Conservation (phyloP, 2,329 filamentous ascomycete genomes). For the Colletotrichum cereale region DNA sequence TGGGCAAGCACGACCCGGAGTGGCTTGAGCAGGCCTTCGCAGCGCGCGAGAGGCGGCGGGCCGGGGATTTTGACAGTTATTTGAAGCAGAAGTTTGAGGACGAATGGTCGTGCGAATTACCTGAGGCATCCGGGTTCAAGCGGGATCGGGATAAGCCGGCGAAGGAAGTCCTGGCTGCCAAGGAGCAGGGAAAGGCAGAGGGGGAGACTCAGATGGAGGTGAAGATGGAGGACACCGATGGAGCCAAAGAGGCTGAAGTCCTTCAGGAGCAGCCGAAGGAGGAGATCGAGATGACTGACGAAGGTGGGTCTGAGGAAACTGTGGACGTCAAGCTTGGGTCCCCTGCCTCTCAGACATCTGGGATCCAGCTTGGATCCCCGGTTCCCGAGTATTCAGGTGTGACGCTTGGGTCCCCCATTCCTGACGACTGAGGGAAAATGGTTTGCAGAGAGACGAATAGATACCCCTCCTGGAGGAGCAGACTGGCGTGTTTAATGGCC, state of each 20-base stretch:
- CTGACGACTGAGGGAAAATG: neutral
- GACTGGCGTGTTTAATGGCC: neutral
- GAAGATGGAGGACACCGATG: neutral
- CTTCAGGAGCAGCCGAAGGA: neutral
- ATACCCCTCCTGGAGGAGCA: neutral
- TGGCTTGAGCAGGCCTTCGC: constrained; percentile 66
- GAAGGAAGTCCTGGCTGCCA: neutral
- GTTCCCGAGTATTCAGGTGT: neutral
- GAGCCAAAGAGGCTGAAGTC: no score
- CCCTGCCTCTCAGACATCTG: neutral
- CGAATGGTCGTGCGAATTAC: constrained; percentile 61
- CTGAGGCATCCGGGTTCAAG: constrained; percentile 48
- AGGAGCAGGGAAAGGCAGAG: neutral
- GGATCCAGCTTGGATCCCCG: constrained; percentile 18
- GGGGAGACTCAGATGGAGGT: neutral
- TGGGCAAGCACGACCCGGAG: constrained; percentile 63
- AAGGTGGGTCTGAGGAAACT: neutral
- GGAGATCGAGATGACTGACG: neutral
- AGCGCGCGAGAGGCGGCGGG: constrained; percentile 62
- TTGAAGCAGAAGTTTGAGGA: constrained; percentile 59
- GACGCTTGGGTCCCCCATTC: constrained; percentile 5
- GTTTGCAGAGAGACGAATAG: neutral
- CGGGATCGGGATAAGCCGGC: neutral
- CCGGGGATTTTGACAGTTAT: constrained; percentile 64
- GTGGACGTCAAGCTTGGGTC: constrained; percentile 11